A percentile compares a stretch with the other conserved stretches of the same genome.
These are phyloP conservation scores for Bolboschoenus planiculmis DNA, from an alignment of 176 grass and related monocot genomes.

Conservation along the genomic window DNA sequence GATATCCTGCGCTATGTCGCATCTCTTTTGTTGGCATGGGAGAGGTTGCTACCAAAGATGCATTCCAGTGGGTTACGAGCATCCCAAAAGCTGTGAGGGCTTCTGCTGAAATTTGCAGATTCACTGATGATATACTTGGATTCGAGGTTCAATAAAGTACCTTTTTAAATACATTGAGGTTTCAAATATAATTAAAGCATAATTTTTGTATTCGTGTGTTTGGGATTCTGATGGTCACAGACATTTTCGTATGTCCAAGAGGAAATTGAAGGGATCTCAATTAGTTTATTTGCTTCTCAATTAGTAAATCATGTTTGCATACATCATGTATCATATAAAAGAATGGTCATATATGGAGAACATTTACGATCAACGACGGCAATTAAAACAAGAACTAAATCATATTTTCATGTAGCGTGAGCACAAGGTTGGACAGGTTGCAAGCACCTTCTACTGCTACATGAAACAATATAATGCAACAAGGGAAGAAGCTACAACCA, in stretches of 20 bases:
- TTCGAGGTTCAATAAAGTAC: not conserved
- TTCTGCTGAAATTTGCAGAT: constrained; percentile 7
- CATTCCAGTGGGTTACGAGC: constrained; percentile 29
- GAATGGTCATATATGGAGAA: not conserved
- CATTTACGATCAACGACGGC: not conserved
- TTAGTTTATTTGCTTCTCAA: no score
- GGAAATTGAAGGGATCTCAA: no score
- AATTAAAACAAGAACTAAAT: not conserved
- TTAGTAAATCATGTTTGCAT: no score
- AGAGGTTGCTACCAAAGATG: constrained; percentile 28
- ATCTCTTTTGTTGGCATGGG: constrained; percentile 32
- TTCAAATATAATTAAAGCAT: no score
- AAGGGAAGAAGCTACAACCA: not conserved
- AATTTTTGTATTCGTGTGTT: no score
- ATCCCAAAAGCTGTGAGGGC: not conserved
- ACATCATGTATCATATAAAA: not conserved
- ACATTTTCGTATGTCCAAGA: no score
- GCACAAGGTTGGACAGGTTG: not conserved
- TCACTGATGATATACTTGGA: constrained; percentile 28
- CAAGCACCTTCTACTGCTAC: not conserved
- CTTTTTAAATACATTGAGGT: not conserved
- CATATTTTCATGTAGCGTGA: not conserved
- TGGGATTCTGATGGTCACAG: no score
- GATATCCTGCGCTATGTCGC: not conserved
- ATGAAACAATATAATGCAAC: constrained; percentile 5